Evolutionary conservation across 805 yeast genomes (phyloP), one percentile per base, ranked within the genome.

Genomic region (Candida ulmi): DNA sequence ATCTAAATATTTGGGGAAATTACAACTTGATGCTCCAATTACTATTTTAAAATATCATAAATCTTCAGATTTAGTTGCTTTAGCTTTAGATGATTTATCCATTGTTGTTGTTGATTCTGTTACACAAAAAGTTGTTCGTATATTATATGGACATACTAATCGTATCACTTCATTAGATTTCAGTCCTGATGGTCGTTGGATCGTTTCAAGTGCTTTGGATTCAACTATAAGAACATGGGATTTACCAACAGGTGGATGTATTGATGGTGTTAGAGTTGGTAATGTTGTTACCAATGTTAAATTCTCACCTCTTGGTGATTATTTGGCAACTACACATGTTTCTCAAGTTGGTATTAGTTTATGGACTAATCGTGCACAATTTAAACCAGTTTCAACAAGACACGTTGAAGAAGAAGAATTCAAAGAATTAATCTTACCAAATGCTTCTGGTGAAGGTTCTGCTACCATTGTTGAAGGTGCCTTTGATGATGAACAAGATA

Each of bases 211-310:
- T 2, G 74, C 88, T 1, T 68, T 88, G 44, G 99, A 93, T 58
- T 72, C 86, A 2, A 88, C 98, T 0, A 69, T 93, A 36, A 76
- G 99, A 54, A 88, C 96, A 1, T 93, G 98, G 98, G 98, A 93
- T 60, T 73, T 93, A 43, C 98, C 98, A 31, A 84, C 96, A 2
- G 98, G 99, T 36, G 87, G 90, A 1, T 91, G 98, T 61, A 88
- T 93, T 41, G 99, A 93, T 65, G 97, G 96, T 46, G 80, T 91
- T 15, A 65, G 68, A 38, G 72, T 93, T 19, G 78, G 83, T 2
- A 77, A 72, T 50, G 90, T 88, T n/a, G 95, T 83, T 3, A 88
- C 97, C 0, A 68, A 75, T 39, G 69, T 95, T 25, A 78, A 81
- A 54, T 75, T 93, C 47, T 85, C 96, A 13, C 95, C 95, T 2